Base-by-base conservation (phyloP, 345 rosid species). In the Salix arbutifolia region DNA sequence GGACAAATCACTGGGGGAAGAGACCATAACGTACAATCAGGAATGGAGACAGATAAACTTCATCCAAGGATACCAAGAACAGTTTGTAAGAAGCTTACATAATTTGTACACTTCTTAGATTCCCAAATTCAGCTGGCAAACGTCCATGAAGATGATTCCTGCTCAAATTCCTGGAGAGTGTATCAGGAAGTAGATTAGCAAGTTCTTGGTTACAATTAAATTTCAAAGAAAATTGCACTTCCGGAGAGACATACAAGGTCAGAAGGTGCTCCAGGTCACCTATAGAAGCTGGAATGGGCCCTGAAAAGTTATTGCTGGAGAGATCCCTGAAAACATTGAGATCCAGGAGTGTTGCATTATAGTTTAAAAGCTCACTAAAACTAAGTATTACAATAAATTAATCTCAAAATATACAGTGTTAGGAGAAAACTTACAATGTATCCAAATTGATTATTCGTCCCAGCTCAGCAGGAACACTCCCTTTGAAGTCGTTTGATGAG, bases 241-340 rank as follows among this genome's bases (percentile, higher is more conserved):
- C 48, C 5, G 0, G 5, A 8, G 21, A 44, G 4, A 69, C 89
- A 82, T 86, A 96, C 99, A 96, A 79, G 13, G 81, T 87, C 67
- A 96, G 96, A 74, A 96, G 97, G 85, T 96, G 99, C 84, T 96
- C 99, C 21, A 96, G 87, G 72, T 82, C 94, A 79, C 98, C 97
- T 73, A 96, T 65, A 69, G 94, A 90, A 82, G 91, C 83, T 26
- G 97, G 98, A 73, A 94, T 25, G 38, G 87, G 78, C 7, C 99
- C 97, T 6, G 92, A 88, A 78, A 96, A 92, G 65, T 85, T 78
- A 76, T 96, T 96, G 77, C 86, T 76, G 0, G 99, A 96, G 19
- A 96, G 89, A 84, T 96, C 99, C 86, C 99, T 96, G 81, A 61
- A 33, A 50, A 35, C 6, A 44, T 3, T n/a, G 58, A 14, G 5